Evolutionary conservation across 768 basidiomycete species (phyloP), one percentile per base, ranked within the genome.

Genomic region (Lepiota subincarnata): DNA sequence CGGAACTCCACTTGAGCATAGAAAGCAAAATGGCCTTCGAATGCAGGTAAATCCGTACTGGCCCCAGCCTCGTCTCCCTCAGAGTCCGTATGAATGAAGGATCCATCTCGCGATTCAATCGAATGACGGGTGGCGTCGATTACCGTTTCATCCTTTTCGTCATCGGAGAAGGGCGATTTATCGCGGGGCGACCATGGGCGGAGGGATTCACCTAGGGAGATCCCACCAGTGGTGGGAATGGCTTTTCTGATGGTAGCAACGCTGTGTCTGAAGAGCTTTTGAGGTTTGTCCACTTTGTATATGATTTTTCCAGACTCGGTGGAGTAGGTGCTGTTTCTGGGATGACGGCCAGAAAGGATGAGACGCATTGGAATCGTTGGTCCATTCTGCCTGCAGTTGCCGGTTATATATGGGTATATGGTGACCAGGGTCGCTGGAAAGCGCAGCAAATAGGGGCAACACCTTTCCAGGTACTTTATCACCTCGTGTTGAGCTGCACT

Each of bases 281-380:
- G 46, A 0, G 55, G 57, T 5, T 60, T 57, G 16, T 56, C 50
- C 24, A 58, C 59, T 41, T 60, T 63, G 59, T 64, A 64, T 4
- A 66, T 19, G 4, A 59, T 48, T 24, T 62, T 50, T 4, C 62
- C 63, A 1, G 59, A 44, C 16, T 62, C 56, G 12, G 55, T 60
- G 36, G 55, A 50, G 47, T 61, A 66, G 19, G 59, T 54, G 11
- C 59, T 50, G 39, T 63, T 54, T 38, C 57, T 61, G 10, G 63
- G 63, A n/a, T 60, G 53, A 22, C 50, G 44, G 20, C 49, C 57
- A 12, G 60, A 62, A 14, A 67, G 58, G 43, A 56, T 52, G 31
- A 67, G 63, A 18, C 56, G 56, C 64, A 65, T 64, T 6, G 43
- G 31, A 31, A 2, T 31, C 10, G 31, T 8, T 31, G 6, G 6